Base-by-base conservation (phyloP, 2,329 filamentous ascomycete genomes). In the Cladosporium phlei region DNA sequence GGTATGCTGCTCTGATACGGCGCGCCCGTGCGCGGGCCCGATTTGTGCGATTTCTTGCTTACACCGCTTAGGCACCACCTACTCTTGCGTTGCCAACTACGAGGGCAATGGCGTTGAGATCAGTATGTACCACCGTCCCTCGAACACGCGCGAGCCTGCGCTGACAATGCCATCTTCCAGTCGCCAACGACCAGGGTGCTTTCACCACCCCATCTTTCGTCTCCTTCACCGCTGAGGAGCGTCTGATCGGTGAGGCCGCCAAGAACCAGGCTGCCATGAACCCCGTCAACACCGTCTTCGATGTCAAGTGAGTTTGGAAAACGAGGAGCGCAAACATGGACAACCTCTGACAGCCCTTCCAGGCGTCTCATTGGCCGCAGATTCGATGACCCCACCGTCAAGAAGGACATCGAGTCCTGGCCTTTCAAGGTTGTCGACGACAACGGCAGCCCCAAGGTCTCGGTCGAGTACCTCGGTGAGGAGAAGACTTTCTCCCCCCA, bases 181-280 rank as follows among this genome's bases (percentile, higher is more conserved):
- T 97, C 73, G 91, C 91, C 85, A 97, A 97, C 78, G 91, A 97
- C 82, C 91, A 97, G 84, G 91, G 91, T 81, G 90, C 83, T 77
- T 95, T 95, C 78, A 97, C 93, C 69, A 97, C 93, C 56, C 93
- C 93, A 60, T 97, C 93, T 49, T 98, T 96, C 80, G 93, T 98
- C 69, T 95, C 88, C 64, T 98, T 98, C 83, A 96, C 89, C 70
- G 85, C 91, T 66, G 88, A 95, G 79, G 93, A 98, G 82, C 90
- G 93, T 74, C 78, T 98, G 76, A 97, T 97, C 68, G 93, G 93
- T 79, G 93, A 97, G 82, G 91, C 93, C 53, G 93, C 93, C 69
- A 98, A 97, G 87, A 98, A 98, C 81, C 90, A 96, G 83, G 93
- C 91, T 69, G 91, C 93, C 67, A 95, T 97, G 88, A 98, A 98